Conservation (phyloP, 345 rosid genomes). For the Psidium guajava region DNA sequence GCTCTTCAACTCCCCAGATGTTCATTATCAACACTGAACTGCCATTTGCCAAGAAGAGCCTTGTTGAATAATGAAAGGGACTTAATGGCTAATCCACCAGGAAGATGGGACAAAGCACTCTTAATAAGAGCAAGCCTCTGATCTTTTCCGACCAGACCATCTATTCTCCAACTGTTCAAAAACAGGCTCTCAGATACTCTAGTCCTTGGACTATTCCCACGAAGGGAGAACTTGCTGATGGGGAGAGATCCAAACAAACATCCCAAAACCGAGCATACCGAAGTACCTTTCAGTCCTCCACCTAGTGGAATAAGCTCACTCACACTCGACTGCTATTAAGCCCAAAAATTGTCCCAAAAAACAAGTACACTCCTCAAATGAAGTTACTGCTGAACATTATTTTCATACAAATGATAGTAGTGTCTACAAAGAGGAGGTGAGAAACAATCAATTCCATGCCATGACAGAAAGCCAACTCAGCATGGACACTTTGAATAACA, state of each 20-base stretch:
- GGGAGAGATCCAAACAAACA: not conserved
- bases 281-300: not conserved
- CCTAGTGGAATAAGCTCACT: not conserved
- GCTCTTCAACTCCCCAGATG: not conserved
- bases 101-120: not conserved
- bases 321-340: not conserved
- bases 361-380: not conserved
- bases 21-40: not conserved
- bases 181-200: not conserved
- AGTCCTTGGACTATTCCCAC: not conserved
- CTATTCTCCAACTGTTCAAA: not conserved
- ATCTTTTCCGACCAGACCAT: not conserved
- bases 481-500: not conserved
- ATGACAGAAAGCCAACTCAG: not conserved
- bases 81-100: not conserved
- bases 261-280: not conserved
- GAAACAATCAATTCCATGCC: not conserved
- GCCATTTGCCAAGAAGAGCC: not conserved
- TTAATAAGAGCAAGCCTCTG: not conserved
- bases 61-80: not conserved
- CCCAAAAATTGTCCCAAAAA: not conserved
- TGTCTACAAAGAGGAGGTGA: not conserved
- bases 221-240: not conserved
- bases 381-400: not conserved
- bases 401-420: not conserved